A percentile compares a stretch with the other conserved stretches of the same genome.
Conservation (phyloP, 164 flowering plant species). For the Vitis vinifera region DNA sequence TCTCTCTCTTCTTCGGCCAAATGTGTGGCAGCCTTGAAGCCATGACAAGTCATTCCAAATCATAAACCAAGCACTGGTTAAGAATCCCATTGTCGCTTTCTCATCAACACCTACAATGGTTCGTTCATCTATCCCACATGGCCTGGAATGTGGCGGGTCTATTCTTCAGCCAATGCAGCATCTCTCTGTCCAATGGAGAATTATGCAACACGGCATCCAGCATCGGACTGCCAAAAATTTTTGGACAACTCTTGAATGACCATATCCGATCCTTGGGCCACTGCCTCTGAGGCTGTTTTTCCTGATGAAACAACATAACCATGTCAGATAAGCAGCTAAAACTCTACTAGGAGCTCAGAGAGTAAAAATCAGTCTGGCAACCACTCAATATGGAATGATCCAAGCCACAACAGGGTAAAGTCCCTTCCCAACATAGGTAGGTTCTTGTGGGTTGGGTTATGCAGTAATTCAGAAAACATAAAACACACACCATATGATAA, state of each 20-base stretch:
- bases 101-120: no score
- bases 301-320: constrained; percentile 42
- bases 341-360: background rate
- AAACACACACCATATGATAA: background rate
- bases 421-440: background rate
- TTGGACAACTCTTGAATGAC: constrained; percentile 61
- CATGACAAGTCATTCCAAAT: no score
- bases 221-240: constrained; percentile 89
- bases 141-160: constrained; percentile 72
- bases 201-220: constrained; percentile 64
- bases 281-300: constrained; percentile 81
- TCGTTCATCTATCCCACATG: constrained; percentile 55
- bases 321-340: background rate
- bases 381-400: constrained; percentile 5
- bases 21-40: no score
- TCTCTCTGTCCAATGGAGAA: constrained; percentile 62
- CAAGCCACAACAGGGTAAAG: no score
- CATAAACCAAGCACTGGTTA: no score
- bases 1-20: background rate
- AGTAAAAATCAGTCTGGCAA: constrained; percentile 53
- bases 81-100: no score
- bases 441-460: background rate
- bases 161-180: constrained; percentile 90
- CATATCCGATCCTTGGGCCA: constrained; percentile 93
- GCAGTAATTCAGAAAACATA: background rate